These are phyloP conservation scores for Lepidopterella palustris DNA, from an alignment of 495 filamentous ascomycete genomes.

Conservation along the genomic window DNA sequence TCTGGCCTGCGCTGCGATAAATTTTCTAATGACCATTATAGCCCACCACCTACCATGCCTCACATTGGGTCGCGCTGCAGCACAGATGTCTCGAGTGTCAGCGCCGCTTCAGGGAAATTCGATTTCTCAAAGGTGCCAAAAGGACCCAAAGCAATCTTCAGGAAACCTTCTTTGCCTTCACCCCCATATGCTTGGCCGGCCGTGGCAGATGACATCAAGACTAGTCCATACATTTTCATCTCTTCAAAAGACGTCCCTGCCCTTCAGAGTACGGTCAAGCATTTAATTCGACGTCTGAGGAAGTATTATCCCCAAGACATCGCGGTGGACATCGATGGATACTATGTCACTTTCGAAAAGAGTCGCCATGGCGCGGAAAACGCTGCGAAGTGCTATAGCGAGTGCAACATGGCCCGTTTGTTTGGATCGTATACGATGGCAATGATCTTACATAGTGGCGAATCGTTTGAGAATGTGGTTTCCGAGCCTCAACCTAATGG, in stretches of 20 bases:
- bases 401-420: not conserved
- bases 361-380: not conserved
- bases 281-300: not conserved
- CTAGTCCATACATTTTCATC: constrained; percentile 10
- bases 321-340: not conserved
- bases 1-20: too few relatives aligned
- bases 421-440: not conserved
- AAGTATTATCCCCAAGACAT: not conserved
- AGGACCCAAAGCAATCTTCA: not conserved
- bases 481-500: not conserved
- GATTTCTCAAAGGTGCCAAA: constrained; percentile 14
- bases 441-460: not conserved
- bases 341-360: not conserved
- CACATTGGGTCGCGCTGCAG: too few relatives aligned
- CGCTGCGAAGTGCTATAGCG: not conserved
- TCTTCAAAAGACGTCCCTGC: not conserved
- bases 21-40: too few relatives aligned
- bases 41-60: too few relatives aligned
- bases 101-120: not conserved
- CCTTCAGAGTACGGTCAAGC: not conserved
- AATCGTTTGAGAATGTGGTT: not conserved
- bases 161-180: not conserved
- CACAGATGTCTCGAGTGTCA: not conserved
- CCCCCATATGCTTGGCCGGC: not conserved
- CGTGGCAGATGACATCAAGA: not conserved